Base-by-base conservation (phyloP, 2,329 filamentous ascomycete genomes). In the Calonectria ilicicola region DNA sequence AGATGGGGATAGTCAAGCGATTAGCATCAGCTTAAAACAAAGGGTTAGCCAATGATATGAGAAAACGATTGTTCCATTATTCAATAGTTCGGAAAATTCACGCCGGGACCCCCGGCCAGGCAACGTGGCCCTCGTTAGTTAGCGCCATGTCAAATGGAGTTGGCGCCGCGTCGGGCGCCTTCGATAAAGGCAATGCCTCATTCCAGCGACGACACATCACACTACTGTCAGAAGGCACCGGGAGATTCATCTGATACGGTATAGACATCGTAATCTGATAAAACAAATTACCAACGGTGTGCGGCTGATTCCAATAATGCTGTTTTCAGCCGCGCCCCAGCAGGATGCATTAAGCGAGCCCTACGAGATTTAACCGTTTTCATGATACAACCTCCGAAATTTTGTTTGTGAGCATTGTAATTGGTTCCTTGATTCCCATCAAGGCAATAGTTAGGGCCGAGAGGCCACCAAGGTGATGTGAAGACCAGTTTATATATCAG, bases 21-120 rank as follows among this genome's bases (percentile, higher is more conserved):
- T 42, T 67, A 56, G 49, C 27, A 53, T 26, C 65, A 53, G 65
- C 49, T 56, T 29, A 67, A 32, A 67, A 53, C 46, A 35, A 26
- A 17, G 12, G 5, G 44, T 42, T 27, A 26, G 14, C 64, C 47
- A 66, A 66, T 66, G 23, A 58, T 23, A 17, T 26, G 7, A 32
- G 21, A 26, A 29, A 29, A 47, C 26, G 21, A 46, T 38, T 32
- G 40, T 32, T 53, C 14, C 35, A 23, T 46, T 9, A 19, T 56
- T 60, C 53, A 67, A 67, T 67, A 67, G 65, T 58, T 49, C 53
- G 58, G 51, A 14, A 12, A 14, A 35, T 49, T 49, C 26, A 40
- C 21, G 29, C 21, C 65, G 65, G 65, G 46, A 62, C 38, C 53
- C 27, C 65, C 51, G 65, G 27, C n/a, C 35, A 17, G 19, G 32